Base-by-base conservation (phyloP, 768 basidiomycete genomes). In the Boletus speciosus region DNA sequence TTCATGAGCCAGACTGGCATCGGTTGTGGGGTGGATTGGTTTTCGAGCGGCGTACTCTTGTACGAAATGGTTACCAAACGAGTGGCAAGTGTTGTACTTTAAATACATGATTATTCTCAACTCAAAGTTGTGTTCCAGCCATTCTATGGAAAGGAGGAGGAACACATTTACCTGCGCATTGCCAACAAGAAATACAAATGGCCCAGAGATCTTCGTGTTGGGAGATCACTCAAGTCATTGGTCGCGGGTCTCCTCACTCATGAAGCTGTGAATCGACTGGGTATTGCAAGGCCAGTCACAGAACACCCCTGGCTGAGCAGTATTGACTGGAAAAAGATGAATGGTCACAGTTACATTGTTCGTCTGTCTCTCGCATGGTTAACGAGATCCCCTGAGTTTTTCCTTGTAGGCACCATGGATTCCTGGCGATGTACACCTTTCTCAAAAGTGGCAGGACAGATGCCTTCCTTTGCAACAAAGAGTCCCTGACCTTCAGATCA, bases 1-100 rank as follows among this genome's bases (percentile, higher is more conserved):
- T 57, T 58, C n/a, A 52, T 61, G 53, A 50, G 55, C 41, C 62
- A 70, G 19, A 44, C 55, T 31, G 56, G 55, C 25, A 56, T 63
- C n/a, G 67, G 71, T 4, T 32, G 62, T 32, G 65, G 71, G 1
- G 59, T 80, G 10, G 83, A 85, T 63, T 83, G 82, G 82, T 84
- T 79, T 76, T 69, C 81, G 21, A 70, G 70, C 25, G 83, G 81
- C 0, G 62, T 78, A 11, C 70, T 76, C 23, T 60, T 84, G 25
- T 85, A 73, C 52, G 81, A 85, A 59, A 80, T 85, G 78, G 60
- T 74, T 5, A 75, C 77, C 5, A 65, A 71, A 35, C 66, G 64
- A 50, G 56, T 67, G 52, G 70, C 67, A 60, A 54, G 74, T 64
- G 16, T n/a, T 9, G 15, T 25, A 38, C 44, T 61, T 54, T 9